Evolutionary conservation across 1,139 yeast genomes (phyloP), one percentile per base, ranked within the genome.

Genomic region (Blastobotrys aristatus): DNA sequence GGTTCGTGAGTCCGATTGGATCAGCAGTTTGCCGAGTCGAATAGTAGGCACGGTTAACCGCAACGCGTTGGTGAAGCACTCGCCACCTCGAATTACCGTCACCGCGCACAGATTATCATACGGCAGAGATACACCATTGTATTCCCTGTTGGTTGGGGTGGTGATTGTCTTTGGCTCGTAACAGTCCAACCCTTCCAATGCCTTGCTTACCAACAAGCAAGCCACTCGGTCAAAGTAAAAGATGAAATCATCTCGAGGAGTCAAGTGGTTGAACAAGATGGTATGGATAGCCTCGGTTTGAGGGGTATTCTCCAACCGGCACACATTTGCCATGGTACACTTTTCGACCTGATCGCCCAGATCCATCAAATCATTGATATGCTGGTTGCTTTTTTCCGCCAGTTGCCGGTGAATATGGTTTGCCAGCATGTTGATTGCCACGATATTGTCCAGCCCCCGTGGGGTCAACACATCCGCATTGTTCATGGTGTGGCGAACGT

Each of bases 391-490:
- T 65, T 88, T 89, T 21, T 70, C 55, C 4, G 73, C 65, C 52
- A 92, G 70, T 61, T 85, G 95, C 37, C 82, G 82, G 61, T 79
- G 80, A 49, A 92, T 80, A 64, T 90, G 96, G 52, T 77, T 77
- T 51, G 88, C 82, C 67, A 92, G 74, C 71, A 89, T 73, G 50
- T 82, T 78, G 36, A 90, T 82, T 20, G 96, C 97, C 16, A 84
- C 81, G 1, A 68, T 65, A 63, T 88, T 90, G 62, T 89, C 96
- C 21, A 87, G 75, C 6, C 96, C 96, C 38, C 95, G 73, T 1
- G 98, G 97, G 24, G 92, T 79, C 21, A 92, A 80, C 51, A 90
- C 74, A 65, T 92, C 95, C 0, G 98, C 96, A 51, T 75, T 74
- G 47, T 76, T 71, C 82, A 84, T 80, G 0, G 96, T 87, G 2